These are phyloP conservation scores for Ilyonectria robusta DNA, from an alignment of 2,329 filamentous ascomycete species.

Conservation along the genomic window DNA sequence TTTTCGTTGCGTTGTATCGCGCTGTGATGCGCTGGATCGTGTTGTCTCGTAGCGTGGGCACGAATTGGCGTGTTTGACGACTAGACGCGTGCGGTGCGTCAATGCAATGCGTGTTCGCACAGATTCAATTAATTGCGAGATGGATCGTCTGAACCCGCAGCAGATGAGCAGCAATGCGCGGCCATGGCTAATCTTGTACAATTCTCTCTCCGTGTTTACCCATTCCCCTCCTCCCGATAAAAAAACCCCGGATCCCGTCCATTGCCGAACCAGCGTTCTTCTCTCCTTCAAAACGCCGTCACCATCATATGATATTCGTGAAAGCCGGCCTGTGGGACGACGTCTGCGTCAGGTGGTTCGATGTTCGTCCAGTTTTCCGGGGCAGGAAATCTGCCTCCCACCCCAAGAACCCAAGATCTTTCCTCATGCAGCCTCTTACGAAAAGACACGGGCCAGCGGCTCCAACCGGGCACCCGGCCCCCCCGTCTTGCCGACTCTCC, in stretches of 20 bases:
- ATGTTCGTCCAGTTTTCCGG: conserved; percentile 44
- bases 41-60: neutral
- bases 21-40: neutral
- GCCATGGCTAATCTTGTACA: conserved; percentile 38
- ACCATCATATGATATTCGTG: conserved; percentile 44
- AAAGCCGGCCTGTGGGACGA: conserved; percentile 43
- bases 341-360: conserved; percentile 46
- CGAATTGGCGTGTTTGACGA: neutral
- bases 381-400: conserved; percentile 37
- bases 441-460: conserved; percentile 44
- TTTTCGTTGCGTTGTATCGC: conserved; percentile 18
- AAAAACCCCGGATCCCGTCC: conserved; percentile 21
- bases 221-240: conserved; percentile 21
- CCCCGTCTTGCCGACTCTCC: conserved; percentile 15
- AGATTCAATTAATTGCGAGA: conserved; percentile 33
- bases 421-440: conserved; percentile 37
- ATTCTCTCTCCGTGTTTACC: conserved; percentile 32
- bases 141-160: conserved; percentile 21
- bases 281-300: conserved; percentile 29
- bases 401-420: conserved; percentile 33
- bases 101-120: conserved; percentile 33
- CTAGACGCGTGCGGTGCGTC: conserved; percentile 2
- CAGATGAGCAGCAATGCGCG: conserved; percentile 16
- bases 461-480: conserved; percentile 42
- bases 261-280: conserved; percentile 29